Percentiles rank a stretch among this genome's conserved stretches.
Evolutionary conservation across 768 basidiomycete genomes (phyloP).

Genomic region (Lactifluus subvellereus): DNA sequence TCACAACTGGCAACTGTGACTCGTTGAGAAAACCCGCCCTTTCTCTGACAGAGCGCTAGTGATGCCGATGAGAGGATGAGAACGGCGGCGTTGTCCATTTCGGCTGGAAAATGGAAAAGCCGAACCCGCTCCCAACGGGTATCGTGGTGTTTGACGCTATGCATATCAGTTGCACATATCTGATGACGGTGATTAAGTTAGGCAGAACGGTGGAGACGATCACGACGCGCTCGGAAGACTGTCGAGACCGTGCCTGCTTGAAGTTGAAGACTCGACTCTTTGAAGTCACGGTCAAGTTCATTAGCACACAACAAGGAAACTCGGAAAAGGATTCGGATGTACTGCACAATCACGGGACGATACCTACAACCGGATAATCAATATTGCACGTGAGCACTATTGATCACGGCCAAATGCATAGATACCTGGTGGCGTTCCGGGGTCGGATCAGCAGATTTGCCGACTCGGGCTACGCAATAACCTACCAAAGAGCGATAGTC

Average conservation of each 20-base stretch:
- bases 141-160: background rate
- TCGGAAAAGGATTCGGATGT: background rate
- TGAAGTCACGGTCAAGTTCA: too few relatives aligned
- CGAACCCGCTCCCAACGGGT: background rate
- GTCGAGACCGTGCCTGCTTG: background rate
- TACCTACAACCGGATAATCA: background rate
- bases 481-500: background rate
- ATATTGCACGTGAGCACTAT: background rate
- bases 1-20: too few relatives aligned
- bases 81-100: background rate
- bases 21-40: too few relatives aligned
- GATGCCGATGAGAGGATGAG: too few relatives aligned
- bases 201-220: background rate
- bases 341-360: background rate
- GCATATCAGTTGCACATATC: too few relatives aligned
- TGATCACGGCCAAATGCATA: background rate
- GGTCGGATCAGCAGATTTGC: conserved; percentile 1
- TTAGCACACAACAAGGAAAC: too few relatives aligned
- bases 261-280: too few relatives aligned
- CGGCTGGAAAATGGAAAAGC: background rate
- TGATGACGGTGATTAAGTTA: too few relatives aligned
- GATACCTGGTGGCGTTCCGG: conserved; percentile 3
- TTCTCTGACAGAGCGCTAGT: too few relatives aligned
- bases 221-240: background rate
- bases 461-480: background rate